Percentiles rank a stretch among this genome's conserved stretches.
These are phyloP conservation scores for Talaromyces sp. DNA, from an alignment of 2,329 filamentous ascomycete genomes.

Conservation along the genomic window DNA sequence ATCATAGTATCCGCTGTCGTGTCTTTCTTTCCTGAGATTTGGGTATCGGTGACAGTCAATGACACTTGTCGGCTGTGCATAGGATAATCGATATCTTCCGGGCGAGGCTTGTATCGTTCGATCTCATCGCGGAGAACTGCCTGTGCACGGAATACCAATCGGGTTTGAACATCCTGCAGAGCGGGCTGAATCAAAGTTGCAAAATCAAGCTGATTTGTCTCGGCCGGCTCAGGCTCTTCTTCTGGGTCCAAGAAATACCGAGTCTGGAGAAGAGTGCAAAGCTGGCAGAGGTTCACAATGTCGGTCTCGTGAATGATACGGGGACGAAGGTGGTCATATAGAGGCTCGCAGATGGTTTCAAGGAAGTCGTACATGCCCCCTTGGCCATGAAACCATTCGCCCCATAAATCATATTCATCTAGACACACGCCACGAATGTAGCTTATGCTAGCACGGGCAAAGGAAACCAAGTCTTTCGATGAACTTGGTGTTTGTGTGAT, in stretches of 20 bases:
- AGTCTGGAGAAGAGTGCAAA: constrained; percentile 67
- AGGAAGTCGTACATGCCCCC: constrained; percentile 67
- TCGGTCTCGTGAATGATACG: constrained; percentile 69
- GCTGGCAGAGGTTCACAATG: constrained; percentile 66
- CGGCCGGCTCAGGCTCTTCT: constrained; percentile 53
- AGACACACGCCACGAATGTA: constrained; percentile 67
- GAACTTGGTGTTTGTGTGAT: constrained; percentile 62
- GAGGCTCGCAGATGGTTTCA: constrained; percentile 67
- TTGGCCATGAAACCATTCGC: constrained; percentile 67
- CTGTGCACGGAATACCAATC: constrained; percentile 67
- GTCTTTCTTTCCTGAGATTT: constrained; percentile 58
- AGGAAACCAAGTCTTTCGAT: constrained; percentile 65
- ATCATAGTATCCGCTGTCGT: constrained; percentile 44
- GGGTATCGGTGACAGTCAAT: constrained; percentile 46
- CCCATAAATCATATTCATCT: constrained; percentile 69
- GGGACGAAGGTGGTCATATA: constrained; percentile 68
- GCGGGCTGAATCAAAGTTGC: constrained; percentile 64
- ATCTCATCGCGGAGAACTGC: constrained; percentile 67
- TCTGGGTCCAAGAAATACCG: constrained; percentile 65
- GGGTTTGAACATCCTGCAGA: constrained; percentile 68
- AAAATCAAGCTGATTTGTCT: constrained; percentile 63
- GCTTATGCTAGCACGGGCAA: constrained; percentile 66
- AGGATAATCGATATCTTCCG: constrained; percentile 68
- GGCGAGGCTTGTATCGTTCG: constrained; percentile 65
- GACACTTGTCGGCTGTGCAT: constrained; percentile 52